Percentiles rank a stretch among this genome's conserved stretches.
Conservation (phyloP, 129 eudicot species). For the Mikania micrantha region DNA sequence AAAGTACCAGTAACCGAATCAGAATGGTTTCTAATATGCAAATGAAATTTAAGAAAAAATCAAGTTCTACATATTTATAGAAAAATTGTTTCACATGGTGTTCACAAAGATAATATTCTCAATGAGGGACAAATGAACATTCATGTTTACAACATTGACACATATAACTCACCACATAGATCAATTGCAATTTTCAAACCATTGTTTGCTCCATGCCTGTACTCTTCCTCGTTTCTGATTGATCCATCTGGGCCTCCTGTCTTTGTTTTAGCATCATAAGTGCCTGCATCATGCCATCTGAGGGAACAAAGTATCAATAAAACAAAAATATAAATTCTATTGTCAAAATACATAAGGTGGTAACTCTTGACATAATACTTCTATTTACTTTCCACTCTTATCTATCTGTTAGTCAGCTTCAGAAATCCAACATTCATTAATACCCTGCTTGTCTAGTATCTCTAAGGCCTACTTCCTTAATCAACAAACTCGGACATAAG, state of each 20-base stretch:
- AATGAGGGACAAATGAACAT: background rate
- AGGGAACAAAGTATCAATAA: conserved; percentile 7
- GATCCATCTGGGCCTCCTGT: conserved; percentile 98
- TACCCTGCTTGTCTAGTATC: background rate
- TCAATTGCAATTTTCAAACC: conserved; percentile 83
- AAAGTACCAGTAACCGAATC: background rate
- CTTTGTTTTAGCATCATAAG: conserved; percentile 74
- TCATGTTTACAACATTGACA: background rate
- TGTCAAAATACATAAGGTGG: background rate
- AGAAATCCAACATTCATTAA: background rate
- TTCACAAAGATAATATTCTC: background rate
- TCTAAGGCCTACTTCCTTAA: background rate
- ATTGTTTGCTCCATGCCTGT: conserved; percentile 54
- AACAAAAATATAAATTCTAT: background rate
- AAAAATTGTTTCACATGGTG: background rate
- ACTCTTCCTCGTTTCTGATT: conserved; percentile 69
- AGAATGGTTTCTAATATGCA: background rate
- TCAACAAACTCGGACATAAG: conserved; percentile 1
- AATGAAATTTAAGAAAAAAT: background rate
- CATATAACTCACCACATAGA: conserved; percentile 58
- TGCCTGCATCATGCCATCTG: conserved; percentile 99
- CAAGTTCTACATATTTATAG: background rate
- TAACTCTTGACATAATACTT: too few relatives aligned
- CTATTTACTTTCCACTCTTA: background rate
- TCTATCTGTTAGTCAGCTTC: background rate